Base-by-base conservation (phyloP, 176 grass and related monocot genomes). In the Microstegium vimineum region DNA sequence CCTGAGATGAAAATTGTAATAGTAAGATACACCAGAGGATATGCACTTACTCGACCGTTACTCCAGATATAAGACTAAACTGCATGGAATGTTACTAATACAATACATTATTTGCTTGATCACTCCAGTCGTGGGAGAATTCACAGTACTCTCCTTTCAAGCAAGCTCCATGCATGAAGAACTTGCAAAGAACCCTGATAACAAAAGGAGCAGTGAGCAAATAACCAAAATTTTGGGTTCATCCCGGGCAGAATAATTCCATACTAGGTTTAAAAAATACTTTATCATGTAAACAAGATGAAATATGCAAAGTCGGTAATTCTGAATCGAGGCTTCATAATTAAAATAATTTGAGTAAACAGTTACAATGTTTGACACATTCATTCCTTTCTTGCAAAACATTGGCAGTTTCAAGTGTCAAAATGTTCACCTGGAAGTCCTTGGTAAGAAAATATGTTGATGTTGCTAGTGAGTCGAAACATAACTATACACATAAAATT, bases 111-210 rank as follows among this genome's bases (percentile, higher is more conserved):
- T 95, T 94, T 81, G 96, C 13, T 81, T 87, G 82, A 77, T 94
- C 96, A 79, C 67, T 90, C 93, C 96, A 93, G 71, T 99, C 85
- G 75, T 99, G 96, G 72, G 96, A 99, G 85, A 99, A 99, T 51
- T 99, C 93, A 78, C 96, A 99, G 68, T 90, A 90, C 11, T 99
- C 96, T 80, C 96, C 96, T 89, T 99, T 95, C 57, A 99, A 87
- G 80, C 93, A 99, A 81, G 93, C 90, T 54, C 96, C 96, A 80
- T 99, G 93, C 87, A 88, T 87, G 85, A 90, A 99, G 83, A 95
- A 99, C 73, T 99, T 99, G 73, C 93, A 99, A 85, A 95, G 91
- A 83, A 91, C 80, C 82, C 96, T 99, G 86, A 79, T 67, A 62
- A 33, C 28, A 64, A 64, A 64, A 62, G 25, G 14, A 72, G 27